Conservation (phyloP, 371 early-diverging fungal genomes). For the Apophysomyces ossiformis region DNA sequence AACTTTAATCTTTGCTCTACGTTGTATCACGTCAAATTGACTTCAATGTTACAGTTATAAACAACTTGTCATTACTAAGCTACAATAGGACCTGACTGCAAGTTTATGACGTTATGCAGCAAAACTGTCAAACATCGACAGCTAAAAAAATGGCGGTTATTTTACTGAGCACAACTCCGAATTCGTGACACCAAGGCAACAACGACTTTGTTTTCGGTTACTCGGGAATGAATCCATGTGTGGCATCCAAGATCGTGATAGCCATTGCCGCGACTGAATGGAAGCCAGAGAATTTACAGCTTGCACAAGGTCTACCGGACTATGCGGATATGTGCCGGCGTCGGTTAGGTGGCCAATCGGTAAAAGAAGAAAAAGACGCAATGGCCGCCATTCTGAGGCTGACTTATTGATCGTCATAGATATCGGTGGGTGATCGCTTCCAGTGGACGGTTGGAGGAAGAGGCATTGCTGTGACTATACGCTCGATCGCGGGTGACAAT, state of each 20-base stretch:
- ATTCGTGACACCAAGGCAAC: too few species aligned
- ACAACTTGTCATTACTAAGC: too few species aligned
- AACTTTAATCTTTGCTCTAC: too few species aligned
- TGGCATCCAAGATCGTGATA: neutral
- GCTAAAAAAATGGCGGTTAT: too few species aligned
- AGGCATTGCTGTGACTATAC: slow-evolving; percentile 3
- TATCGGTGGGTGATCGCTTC: slow-evolving; percentile 13
- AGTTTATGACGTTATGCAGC: too few species aligned
- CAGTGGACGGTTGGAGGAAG: slow-evolving; percentile 13
- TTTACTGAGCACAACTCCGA: too few species aligned
- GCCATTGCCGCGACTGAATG: neutral
- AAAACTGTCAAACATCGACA: too few species aligned
- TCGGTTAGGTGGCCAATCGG: slow-evolving; percentile 13
- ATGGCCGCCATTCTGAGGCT: neutral
- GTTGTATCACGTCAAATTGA: too few species aligned
- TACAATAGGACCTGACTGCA: too few species aligned
- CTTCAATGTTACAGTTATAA: too few species aligned
- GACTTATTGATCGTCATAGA: neutral
- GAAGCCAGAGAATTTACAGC: neutral
- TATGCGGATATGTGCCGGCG: slow-evolving; percentile 15
- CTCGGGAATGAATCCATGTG: neutral
- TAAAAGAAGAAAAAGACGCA: neutral
- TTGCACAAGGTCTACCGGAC: neutral
- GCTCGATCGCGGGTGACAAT: neutral
- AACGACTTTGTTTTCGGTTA: too few species aligned